Base-by-base conservation (phyloP, 108 stramenopile genomes). In the Nitzschia putrida region DNA sequence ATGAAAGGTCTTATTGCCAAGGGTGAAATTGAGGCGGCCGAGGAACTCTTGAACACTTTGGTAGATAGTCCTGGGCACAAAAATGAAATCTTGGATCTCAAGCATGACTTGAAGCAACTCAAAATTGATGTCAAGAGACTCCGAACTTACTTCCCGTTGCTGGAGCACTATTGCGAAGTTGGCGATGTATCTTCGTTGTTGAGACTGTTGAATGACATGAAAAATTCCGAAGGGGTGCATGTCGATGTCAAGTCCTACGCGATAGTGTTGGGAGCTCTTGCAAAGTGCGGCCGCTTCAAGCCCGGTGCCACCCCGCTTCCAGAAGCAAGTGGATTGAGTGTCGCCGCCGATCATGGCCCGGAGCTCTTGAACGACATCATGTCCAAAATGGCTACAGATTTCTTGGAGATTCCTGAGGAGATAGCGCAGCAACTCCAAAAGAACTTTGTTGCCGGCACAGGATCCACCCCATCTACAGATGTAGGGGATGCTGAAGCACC, bases 111-210 rank as follows among this genome's bases (percentile, higher is more conserved):
- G 13, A 25, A 40, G 24, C 11, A 66, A 26, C 13, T 14, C 26
- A 26, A 66, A n/a, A 53, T 9, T 22, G 80, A 71, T 44, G 39
- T 57, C 4, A 41, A 79, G 25, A 52, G 80, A 26, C 59, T 90
- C 13, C 88, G 93, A 57, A 87, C 88, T n/a, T 94, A 82, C 70
- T 42, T 88, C 22, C 93, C 93, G n/a, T 63, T 91, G 7, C 65
- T 94, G 71, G 80, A 77, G 45, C 61, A 76, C 39, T 90, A 90
- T 66, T 85, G 88, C 39, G 76, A 82, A 52, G 41, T 60, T 49
- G 78, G 80, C 0, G 80, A 91, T 59, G 38, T 75, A n/a, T 61
- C 61, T 14, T 76, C 85, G 12, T 86, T 82, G 9, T 53, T 94
- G 13, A 67, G 80, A 16, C 53, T 91, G 29, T 90, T 83, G 53